Conservation (phyloP, 768 basidiomycete genomes). For the Boletus rex-veris region DNA sequence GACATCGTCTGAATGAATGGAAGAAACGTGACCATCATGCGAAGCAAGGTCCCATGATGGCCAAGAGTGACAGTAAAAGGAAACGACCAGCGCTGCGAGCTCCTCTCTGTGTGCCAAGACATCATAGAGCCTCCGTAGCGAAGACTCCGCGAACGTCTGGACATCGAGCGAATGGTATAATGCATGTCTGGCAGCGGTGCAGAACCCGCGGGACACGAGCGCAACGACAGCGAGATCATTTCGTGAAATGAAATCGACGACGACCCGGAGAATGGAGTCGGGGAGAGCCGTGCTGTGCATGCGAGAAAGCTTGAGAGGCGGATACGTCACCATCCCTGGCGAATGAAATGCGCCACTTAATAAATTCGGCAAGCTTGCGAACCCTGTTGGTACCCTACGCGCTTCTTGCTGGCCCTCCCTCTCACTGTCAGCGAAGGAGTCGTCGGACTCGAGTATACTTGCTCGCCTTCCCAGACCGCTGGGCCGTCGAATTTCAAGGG, state of each 20-base stretch:
- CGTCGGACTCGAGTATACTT: conserved; percentile 20
- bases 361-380: conserved; percentile 20
- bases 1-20: conserved; percentile 12
- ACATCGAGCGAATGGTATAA: conserved; percentile 25
- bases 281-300: conserved; percentile 10
- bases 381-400: neutral
- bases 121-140: conserved; percentile 14
- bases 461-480: conserved; percentile 32
- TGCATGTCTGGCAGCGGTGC: conserved; percentile 17
- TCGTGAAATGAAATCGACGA: conserved; percentile 22
- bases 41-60: conserved; percentile 10
- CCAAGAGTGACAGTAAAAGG: conserved; percentile 25
- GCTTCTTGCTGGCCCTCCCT: neutral
- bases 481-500: conserved; percentile 32
- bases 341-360: conserved; percentile 10
- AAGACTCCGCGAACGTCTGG: conserved; percentile 8
- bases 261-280: conserved; percentile 13
- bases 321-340: neutral
- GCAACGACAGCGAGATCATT: conserved; percentile 20
- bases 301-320: neutral
- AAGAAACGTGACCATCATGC: conserved; percentile 4
- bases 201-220: conserved; percentile 23
- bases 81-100: conserved; percentile 25
- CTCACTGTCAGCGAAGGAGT: conserved; percentile 11
- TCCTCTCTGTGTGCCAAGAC: conserved; percentile 17